Evolutionary conservation across 306 rosid genomes (phyloP).

Genomic region (Prunus salicina): DNA sequence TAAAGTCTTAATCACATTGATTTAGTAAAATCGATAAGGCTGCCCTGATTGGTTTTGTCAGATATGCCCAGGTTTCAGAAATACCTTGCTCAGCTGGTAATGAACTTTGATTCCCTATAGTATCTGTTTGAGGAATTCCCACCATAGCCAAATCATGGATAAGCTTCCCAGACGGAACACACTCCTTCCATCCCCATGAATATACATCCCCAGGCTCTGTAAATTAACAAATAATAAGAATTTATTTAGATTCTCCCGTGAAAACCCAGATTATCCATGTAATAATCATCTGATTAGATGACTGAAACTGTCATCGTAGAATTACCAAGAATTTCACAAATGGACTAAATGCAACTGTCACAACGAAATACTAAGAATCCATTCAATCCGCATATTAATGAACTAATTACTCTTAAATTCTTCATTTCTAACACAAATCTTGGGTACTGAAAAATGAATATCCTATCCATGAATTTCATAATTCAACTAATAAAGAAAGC

Average conservation of each 20-base stretch:
- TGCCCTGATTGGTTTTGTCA: not conserved
- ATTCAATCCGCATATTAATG: not conserved
- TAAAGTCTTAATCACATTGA: slow-evolving; percentile 34
- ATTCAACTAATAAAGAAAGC: not conserved
- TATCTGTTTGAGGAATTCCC: slow-evolving; percentile 50
- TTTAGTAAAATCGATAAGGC: not conserved
- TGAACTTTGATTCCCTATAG: slow-evolving; percentile 45
- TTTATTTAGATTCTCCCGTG: not conserved
- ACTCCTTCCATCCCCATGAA: slow-evolving; percentile 98
- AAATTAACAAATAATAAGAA: slow-evolving; percentile 8
- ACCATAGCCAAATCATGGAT: slow-evolving; percentile 45
- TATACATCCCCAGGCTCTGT: slow-evolving; percentile 67
- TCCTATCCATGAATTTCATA: not conserved
- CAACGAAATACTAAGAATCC: not conserved
- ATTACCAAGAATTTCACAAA: not conserved
- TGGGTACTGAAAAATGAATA: not conserved
- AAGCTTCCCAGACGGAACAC: slow-evolving; percentile 71
- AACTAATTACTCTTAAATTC: not conserved
- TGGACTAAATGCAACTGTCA: not conserved
- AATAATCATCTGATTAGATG: not conserved
- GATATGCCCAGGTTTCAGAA: not conserved
- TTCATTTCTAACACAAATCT: not conserved
- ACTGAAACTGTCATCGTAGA: not conserved
- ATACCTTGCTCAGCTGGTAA: slow-evolving; percentile 57
- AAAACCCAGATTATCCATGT: not conserved